Conservation (phyloP, 305 asterid species). For the Fraxinus sp. region DNA sequence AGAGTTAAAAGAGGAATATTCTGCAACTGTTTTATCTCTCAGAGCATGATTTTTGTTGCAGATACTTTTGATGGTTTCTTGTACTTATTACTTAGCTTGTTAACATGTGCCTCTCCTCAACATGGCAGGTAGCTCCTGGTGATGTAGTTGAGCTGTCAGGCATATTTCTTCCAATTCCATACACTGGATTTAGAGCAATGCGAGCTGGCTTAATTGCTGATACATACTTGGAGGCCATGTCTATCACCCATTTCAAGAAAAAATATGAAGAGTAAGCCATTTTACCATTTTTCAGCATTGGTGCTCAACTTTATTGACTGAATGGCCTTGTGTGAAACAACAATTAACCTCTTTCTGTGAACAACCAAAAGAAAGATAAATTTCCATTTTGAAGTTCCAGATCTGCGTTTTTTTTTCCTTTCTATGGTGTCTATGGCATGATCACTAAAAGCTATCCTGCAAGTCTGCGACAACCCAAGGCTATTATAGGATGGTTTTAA, state of each 20-base stretch:
- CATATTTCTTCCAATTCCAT: slow-evolving; percentile 90
- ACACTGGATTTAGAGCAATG: slow-evolving; percentile 95
- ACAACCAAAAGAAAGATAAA: not conserved
- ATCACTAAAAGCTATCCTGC: not conserved
- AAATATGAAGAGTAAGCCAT: slow-evolving; percentile 85
- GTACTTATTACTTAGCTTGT: slow-evolving; percentile 9
- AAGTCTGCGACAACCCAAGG: not conserved
- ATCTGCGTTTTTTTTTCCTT: not conserved
- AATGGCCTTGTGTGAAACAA: not conserved
- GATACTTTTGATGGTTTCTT: not conserved
- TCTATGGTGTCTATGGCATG: not conserved
- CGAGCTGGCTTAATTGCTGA: slow-evolving; percentile 97
- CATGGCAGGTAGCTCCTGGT: slow-evolving; percentile 83
- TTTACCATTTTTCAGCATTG: not conserved
- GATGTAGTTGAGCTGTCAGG: slow-evolving; percentile 93
- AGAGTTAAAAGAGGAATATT: not conserved
- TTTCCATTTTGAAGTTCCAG: not conserved
- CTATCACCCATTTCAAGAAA: slow-evolving; percentile 82
- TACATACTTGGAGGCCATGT: slow-evolving; percentile 96
- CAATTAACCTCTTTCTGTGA: slow-evolving; percentile 4
- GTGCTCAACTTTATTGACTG: not conserved
- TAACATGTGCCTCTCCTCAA: not conserved
- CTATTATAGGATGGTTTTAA: not conserved
- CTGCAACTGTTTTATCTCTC: not conserved
- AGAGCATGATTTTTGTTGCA: slow-evolving; percentile 14